Conservation (phyloP, 139 green algal genomes). For the Coelastrella sp. region DNA sequence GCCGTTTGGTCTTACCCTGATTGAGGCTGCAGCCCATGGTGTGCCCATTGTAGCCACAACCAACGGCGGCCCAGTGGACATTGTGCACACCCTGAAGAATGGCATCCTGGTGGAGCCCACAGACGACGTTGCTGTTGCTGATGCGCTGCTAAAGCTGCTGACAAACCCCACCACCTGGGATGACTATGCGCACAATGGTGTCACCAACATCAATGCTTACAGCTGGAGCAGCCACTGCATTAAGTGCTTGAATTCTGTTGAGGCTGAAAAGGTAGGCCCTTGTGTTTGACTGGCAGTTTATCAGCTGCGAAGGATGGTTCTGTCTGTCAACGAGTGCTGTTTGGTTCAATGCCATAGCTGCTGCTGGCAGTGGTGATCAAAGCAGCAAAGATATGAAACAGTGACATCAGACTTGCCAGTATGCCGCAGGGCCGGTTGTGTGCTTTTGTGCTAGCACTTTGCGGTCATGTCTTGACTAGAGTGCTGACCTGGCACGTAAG, state of each 20-base stretch:
- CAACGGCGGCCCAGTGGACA: constrained; percentile 93
- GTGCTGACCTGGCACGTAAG: too few relatives aligned
- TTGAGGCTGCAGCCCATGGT: constrained; percentile 95
- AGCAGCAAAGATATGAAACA: too few relatives aligned
- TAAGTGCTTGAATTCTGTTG: constrained; percentile 78
- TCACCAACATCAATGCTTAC: constrained; percentile 92
- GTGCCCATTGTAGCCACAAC: constrained; percentile 96
- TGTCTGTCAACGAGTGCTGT: too few relatives aligned
- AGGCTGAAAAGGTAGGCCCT: constrained; percentile 62
- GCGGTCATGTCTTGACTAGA: too few relatives aligned
- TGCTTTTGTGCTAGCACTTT: too few relatives aligned
- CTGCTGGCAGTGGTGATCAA: too few relatives aligned
- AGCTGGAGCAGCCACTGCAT: constrained; percentile 91
- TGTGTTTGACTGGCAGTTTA: background rate
- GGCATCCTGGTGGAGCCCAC: constrained; percentile 93
- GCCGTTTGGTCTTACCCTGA: constrained; percentile 96
- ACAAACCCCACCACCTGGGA: constrained; percentile 81
- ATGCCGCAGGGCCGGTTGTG: too few relatives aligned
- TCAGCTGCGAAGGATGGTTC: too few relatives aligned
- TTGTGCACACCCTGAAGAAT: constrained; percentile 85
- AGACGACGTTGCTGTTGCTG: constrained; percentile 75
- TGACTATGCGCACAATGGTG: constrained; percentile 72
- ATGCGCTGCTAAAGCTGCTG: constrained; percentile 88
- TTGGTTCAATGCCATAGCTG: too few relatives aligned
- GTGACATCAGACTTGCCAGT: too few relatives aligned